Base-by-base conservation (phyloP, 768 basidiomycete genomes). In the Lentinula edodes region DNA sequence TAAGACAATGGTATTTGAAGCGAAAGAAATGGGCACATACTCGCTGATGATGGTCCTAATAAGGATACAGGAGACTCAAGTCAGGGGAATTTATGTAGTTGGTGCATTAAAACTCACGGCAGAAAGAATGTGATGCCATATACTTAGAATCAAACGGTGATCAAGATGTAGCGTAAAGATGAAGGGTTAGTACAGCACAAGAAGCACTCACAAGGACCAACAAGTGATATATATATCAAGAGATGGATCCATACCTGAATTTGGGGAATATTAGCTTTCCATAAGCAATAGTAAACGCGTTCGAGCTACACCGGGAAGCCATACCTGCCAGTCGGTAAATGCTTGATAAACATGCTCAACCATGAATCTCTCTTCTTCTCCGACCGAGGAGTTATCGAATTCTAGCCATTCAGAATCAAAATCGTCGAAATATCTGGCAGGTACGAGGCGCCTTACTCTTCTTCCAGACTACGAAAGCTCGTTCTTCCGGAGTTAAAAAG, bases 41-140 rank as follows among this genome's bases (percentile, higher is more conserved):
- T 72, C 72, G 23, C 77, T 75, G 70, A 89, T 87, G 45, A 88
- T 88, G 3, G 85, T 83, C 48, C 86, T 88, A 52, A 18, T 13
- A 9, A 51, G 32, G 41, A 32, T 39, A 41, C 12, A 6, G 15
- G 50, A 15, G 15, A 45, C 16, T 61, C 32, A 57, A 45, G n/a
- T 18, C n/a, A 28, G 28, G 28, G 28, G 28, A 28, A 28, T 28
- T 28, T 28, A 28, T 28, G 28, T 28, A 28, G 28, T 3, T 28
- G 28, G 28, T 28, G 28, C 2, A 28, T 28, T 28, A 6, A 42
- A 7, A 78, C 87, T 66, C 68, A 88, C 84, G 87, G 87, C 35
- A 89, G 72, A 76, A 90, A 90, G 28, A 88, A 73, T 0, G 88
- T 87, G 52, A 88, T 87, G 2, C 87, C 88, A 65, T 85, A 88